Percentiles rank a stretch among this genome's conserved stretches.
These are phyloP conservation scores for Aspergillus latus DNA, from an alignment of 2,329 filamentous ascomycete species.

Conservation along the genomic window DNA sequence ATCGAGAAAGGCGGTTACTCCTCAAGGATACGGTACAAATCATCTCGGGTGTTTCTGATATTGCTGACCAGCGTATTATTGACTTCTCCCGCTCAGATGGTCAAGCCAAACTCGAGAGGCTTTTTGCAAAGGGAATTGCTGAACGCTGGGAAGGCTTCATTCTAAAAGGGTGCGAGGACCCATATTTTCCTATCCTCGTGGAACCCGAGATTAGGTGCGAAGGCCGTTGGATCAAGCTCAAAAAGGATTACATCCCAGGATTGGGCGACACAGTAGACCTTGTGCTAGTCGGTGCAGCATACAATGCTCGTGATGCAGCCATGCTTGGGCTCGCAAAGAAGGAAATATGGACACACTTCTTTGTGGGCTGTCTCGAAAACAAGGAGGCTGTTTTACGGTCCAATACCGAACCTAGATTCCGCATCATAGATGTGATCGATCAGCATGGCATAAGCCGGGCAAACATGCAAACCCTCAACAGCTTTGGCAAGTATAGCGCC, in stretches of 20 bases:
- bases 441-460: slow-evolving; percentile 49
- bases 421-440: slow-evolving; percentile 64
- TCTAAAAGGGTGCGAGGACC: slow-evolving; percentile 70
- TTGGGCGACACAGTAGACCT: slow-evolving; percentile 84
- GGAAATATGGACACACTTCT: slow-evolving; percentile 76
- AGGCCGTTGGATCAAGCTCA: slow-evolving; percentile 72
- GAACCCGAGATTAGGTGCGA: slow-evolving; percentile 27
- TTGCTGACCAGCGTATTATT: slow-evolving; percentile 66
- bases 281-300: slow-evolving; percentile 72
- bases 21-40: slow-evolving; percentile 57
- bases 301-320: slow-evolving; percentile 63
- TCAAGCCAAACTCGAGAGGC: slow-evolving; percentile 56
- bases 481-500: slow-evolving; percentile 48
- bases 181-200: slow-evolving; percentile 66
- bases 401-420: slow-evolving; percentile 58
- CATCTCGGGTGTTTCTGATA: slow-evolving; percentile 62
- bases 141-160: slow-evolving; percentile 74
- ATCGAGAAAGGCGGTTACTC: slow-evolving; percentile 47
- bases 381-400: slow-evolving; percentile 57
- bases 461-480: slow-evolving; percentile 53
- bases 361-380: slow-evolving; percentile 73
- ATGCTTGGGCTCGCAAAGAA: slow-evolving; percentile 52
- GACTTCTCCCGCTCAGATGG: slow-evolving; percentile 61
- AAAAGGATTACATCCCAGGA: slow-evolving; percentile 77
- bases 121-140: slow-evolving; percentile 67